A percentile compares a stretch with the other conserved stretches of the same genome.
These are phyloP conservation scores for Bisporella sp. DNA, from an alignment of 2,329 filamentous ascomycete genomes.

Conservation along the genomic window DNA sequence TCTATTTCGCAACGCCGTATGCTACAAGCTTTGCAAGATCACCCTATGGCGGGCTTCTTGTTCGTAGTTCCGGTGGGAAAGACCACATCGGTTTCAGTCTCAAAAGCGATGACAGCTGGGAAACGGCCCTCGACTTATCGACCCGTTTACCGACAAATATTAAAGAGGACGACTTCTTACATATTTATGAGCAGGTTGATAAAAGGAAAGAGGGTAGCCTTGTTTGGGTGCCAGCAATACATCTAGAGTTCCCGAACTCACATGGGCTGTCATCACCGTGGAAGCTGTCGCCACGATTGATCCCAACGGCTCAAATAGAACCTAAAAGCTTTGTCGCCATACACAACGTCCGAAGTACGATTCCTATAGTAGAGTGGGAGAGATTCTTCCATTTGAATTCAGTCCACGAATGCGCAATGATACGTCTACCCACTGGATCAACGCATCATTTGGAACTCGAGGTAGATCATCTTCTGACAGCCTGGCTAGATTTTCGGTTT, in stretches of 20 bases:
- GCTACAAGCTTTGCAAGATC: not conserved
- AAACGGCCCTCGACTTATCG: not conserved
- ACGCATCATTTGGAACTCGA: not conserved
- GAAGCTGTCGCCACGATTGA: not conserved
- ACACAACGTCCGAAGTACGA: not conserved
- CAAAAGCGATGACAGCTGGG: not conserved
- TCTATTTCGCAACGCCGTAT: not conserved
- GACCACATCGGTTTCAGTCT: not conserved
- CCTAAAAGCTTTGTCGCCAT: not conserved
- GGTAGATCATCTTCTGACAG: not conserved
- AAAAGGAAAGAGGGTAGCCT: not conserved
- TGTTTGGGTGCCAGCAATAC: not conserved
- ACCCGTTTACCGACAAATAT: not conserved
- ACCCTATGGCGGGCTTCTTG: not conserved
- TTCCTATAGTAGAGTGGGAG: not conserved
- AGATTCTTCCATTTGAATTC: not conserved
- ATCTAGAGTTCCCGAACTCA: not conserved
- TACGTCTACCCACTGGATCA: not conserved
- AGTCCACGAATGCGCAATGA: not conserved
- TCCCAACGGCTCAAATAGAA: not conserved
- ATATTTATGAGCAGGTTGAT: not conserved
- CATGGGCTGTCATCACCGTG: not conserved
- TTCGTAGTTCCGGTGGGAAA: not conserved
- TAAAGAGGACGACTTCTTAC: not conserved
- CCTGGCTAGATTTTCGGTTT: not conserved